Base-by-base conservation (phyloP, 2,329 filamentous ascomycete genomes). In the Tolypocladium amazonense region DNA sequence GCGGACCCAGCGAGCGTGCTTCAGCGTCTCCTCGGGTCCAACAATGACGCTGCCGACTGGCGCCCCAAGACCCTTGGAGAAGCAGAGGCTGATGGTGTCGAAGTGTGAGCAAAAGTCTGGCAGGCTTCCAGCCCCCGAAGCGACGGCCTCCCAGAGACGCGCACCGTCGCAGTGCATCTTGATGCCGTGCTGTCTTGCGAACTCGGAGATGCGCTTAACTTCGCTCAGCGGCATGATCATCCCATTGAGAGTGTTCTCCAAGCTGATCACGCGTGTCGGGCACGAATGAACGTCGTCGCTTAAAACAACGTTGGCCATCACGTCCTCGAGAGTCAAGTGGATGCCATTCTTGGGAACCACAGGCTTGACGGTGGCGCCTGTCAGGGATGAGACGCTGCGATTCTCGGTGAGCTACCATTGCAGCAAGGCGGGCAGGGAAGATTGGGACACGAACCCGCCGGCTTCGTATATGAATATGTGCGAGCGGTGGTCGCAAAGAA, bases 211-310 rank as follows among this genome's bases (percentile, higher is more conserved):
- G 52, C 81, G 79, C 61, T 77, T 79, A 12, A 86, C 81, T 71
- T 96, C 91, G 1, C 75, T 73, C 1, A 96, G 79, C 0, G 92
- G 92, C 80, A 90, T 88, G 53, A 96, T 79, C 67, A 86, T 85
- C 30, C 92, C 92, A 59, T 85, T 84, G 56, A 96, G 81, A 1
- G 92, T 96, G 70, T 96, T 96, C 70, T 97, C 92, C 56, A 96
- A 77, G 62, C 84, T 87, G 65, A 97, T 90, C 57, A 96, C 82
- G 53, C 84, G 84, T 0, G 92, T 96, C 0, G 92, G 91, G 67
- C 88, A 92, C 38, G 80, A 78, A 70, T 96, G 90, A 25, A 94
- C 82, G 66, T 95, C 84, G 59, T 89, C 81, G 64, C 80, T 78
- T 0, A 92, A 70, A 0, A 88, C 79, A 5, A 83, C 84, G 63